Conservation (phyloP, 345 rosid genomes). For the Euphorbia tirucalli region DNA sequence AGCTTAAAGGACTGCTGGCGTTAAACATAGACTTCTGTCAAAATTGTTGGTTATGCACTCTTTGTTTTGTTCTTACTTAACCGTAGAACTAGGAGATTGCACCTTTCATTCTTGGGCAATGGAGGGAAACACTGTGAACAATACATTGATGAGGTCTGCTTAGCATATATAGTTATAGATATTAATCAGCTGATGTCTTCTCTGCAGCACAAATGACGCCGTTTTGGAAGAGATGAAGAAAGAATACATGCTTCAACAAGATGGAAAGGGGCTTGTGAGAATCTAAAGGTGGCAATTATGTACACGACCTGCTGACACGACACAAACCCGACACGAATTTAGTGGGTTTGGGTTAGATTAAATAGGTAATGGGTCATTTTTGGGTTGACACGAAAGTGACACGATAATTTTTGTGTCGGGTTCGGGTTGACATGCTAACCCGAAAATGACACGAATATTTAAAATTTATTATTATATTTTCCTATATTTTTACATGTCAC, state of each 20-base stretch:
- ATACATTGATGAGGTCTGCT: no score
- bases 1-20: background rate
- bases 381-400: no score
- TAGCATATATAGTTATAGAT: background rate
- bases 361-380: no score
- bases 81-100: background rate
- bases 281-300: no score
- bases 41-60: background rate
- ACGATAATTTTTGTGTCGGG: no score
- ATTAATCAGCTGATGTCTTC: background rate
- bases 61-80: background rate
- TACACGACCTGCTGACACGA: no score
- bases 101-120: background rate
- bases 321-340: no score
- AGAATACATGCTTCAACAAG: constrained; percentile 70
- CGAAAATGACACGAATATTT: no score
- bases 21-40: background rate
- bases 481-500: no score
- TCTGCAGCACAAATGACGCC: constrained; percentile 74
- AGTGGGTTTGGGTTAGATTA: no score
- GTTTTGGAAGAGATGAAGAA: constrained; percentile 91
- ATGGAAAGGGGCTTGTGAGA: constrained; percentile 38
- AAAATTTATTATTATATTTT: no score
- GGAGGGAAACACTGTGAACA: background rate
- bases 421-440: no score